Percentiles rank a stretch among this genome's conserved stretches.
phyloP scores from a whole-genome alignment of 108 stramenopile species.

The Skeletonema grethae region DNA sequence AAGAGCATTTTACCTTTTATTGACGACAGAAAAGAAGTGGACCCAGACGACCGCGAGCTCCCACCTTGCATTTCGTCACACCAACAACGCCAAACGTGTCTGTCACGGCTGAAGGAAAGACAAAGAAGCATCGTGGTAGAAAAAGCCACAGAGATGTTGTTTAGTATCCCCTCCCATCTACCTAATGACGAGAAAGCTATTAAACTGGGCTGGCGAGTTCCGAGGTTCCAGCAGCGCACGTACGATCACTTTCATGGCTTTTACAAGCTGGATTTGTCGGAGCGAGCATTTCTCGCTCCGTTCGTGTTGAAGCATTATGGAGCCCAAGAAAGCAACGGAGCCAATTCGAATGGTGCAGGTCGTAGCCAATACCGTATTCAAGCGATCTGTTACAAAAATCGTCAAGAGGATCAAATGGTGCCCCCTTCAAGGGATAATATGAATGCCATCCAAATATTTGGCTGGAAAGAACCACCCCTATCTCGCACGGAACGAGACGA shows the following conservation, averaged over 20 bases:
- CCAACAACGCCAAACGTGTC: not conserved
- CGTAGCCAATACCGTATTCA: not conserved
- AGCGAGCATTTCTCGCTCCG: constrained; percentile 15
- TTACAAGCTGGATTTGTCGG: not conserved
- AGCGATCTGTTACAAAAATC: not conserved
- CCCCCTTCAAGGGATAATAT: not conserved
- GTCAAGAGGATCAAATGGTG: not conserved
- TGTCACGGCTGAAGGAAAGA: not conserved
- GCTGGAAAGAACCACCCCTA: constrained; percentile 8
- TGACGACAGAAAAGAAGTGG: not conserved
- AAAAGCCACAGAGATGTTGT: not conserved
- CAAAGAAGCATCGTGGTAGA: constrained; percentile 2
- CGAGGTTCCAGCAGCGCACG: not conserved
- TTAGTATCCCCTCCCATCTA: not conserved
- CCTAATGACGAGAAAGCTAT: not conserved
- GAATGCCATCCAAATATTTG: constrained; percentile 1
- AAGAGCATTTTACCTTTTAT: not conserved
- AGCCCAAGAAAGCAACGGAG: not conserved
- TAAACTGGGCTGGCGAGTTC: constrained; percentile 3
- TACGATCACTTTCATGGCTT: not conserved
- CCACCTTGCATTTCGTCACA: not conserved
- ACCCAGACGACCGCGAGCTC: not conserved
- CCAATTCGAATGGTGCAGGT: not conserved
- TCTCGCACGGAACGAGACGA: not conserved
- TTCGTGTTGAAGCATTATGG: constrained; percentile 3